Evolutionary conservation across 257 asterid species (phyloP).

Genomic region (Solanum clarkiae): DNA sequence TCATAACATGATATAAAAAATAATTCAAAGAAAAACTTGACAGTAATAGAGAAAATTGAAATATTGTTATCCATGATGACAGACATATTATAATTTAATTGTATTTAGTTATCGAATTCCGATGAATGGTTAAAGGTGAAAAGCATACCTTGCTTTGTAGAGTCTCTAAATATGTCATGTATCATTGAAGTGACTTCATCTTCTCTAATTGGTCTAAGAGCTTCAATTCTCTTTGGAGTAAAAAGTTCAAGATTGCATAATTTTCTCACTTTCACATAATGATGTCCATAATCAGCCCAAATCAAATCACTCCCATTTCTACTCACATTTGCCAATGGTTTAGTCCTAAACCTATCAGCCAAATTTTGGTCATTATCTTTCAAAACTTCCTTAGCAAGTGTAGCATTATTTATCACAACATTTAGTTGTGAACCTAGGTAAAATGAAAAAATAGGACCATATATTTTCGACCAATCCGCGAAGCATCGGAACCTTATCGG

Average conservation of each 20-base stretch:
- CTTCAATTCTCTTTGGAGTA: background rate
- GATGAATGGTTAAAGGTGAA: background rate
- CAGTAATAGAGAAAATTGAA: background rate
- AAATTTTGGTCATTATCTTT: background rate
- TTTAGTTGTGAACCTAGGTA: background rate
- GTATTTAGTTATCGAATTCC: background rate
- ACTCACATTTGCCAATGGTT: background rate
- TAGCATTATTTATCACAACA: background rate
- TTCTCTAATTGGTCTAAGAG: background rate
- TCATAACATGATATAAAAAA: background rate
- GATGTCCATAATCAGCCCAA: background rate
- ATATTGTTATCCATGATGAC: background rate
- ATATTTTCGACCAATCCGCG: background rate
- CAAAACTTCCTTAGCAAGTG: background rate
- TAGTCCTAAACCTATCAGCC: background rate
- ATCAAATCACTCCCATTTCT: background rate
- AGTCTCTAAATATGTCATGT: background rate
- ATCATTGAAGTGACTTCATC: background rate
- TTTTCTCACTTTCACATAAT: background rate
- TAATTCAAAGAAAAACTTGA: background rate
- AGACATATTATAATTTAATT: fast-evolving
- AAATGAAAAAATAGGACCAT: background rate
- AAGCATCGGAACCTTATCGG: background rate
- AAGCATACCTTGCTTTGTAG: background rate
- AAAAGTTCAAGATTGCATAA: background rate